Conservation (phyloP, 140 eudicot genomes). For the Ambrosia hybrid region DNA sequence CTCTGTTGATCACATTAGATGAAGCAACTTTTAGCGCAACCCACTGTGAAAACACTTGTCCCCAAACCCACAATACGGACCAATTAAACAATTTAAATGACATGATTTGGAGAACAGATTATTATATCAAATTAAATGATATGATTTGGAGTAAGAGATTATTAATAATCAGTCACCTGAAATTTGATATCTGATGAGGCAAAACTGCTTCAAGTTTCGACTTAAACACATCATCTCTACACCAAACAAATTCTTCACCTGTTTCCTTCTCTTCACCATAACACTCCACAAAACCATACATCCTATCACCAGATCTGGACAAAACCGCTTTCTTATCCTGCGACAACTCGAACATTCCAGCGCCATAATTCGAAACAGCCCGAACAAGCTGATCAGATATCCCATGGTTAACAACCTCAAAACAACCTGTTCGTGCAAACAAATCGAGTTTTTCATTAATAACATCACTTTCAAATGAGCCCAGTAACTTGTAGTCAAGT, state of each 20-base stretch:
- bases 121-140: not conserved
- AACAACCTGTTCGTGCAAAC: slow-evolving; percentile 57
- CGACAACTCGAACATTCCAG: slow-evolving; percentile 47
- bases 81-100: not conserved
- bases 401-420: slow-evolving; percentile 76
- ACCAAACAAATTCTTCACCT: slow-evolving; percentile 83
- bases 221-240: slow-evolving; percentile 46
- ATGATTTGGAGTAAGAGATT: no score
- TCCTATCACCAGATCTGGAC: slow-evolving; percentile 50
- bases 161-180: slow-evolving; percentile 46
- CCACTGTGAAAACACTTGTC: no score
- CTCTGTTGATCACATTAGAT: no score
- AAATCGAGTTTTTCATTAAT: slow-evolving; percentile 19
- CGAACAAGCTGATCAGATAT: slow-evolving; percentile 37
- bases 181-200: slow-evolving; percentile 60
- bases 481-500: slow-evolving; percentile 40
- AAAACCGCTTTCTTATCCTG: slow-evolving; percentile 55
- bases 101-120: not conserved
- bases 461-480: not conserved
- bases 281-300: slow-evolving; percentile 67
- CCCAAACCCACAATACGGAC: no score
- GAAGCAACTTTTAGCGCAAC: no score
- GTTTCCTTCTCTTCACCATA: slow-evolving; percentile 56
- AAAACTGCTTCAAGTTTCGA: slow-evolving; percentile 63
- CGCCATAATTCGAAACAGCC: slow-evolving; percentile 31